These are phyloP conservation scores for Penicillium malachiteum DNA, from an alignment of 495 filamentous ascomycete species.

Conservation along the genomic window DNA sequence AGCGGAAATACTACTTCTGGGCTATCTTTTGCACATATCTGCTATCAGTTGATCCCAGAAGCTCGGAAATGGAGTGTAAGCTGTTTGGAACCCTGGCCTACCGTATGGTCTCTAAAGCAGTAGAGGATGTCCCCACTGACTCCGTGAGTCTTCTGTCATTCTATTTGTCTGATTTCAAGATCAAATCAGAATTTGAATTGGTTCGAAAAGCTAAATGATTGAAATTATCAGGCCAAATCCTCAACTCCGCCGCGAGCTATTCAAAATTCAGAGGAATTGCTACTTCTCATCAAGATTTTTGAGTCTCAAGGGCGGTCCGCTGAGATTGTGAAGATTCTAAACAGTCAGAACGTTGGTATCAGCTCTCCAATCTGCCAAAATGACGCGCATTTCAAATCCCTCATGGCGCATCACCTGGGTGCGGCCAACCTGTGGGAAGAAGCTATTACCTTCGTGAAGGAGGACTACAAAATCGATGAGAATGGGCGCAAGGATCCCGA, in stretches of 20 bases:
- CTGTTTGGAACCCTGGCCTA: constrained; percentile 59
- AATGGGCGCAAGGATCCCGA: constrained; percentile 44
- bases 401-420: constrained; percentile 46
- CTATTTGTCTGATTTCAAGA: not conserved
- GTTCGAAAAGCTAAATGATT: constrained; percentile 15
- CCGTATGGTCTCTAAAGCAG: constrained; percentile 58
- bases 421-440: constrained; percentile 47
- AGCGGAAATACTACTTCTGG: constrained; percentile 59
- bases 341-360: constrained; percentile 51
- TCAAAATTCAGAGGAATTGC: constrained; percentile 53
- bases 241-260: constrained; percentile 51
- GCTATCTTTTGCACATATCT: constrained; percentile 54
- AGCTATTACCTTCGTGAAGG: constrained; percentile 42
- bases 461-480: constrained; percentile 35
- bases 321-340: constrained; percentile 51
- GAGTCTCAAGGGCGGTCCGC: constrained; percentile 41
- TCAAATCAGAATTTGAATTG: not conserved
- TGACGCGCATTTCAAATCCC: constrained; percentile 49
- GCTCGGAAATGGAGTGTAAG: constrained; percentile 50
- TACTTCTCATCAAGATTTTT: constrained; percentile 54
- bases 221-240: constrained; percentile 35
- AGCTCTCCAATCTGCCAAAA: constrained; percentile 51
- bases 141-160: constrained; percentile 29
- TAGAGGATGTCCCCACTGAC: constrained; percentile 48
- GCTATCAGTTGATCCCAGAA: constrained; percentile 32